Percentiles rank a stretch among this genome's conserved stretches.
phyloP scores from a whole-genome alignment of 73 alveolate species.

The Stentor roeselii region DNA sequence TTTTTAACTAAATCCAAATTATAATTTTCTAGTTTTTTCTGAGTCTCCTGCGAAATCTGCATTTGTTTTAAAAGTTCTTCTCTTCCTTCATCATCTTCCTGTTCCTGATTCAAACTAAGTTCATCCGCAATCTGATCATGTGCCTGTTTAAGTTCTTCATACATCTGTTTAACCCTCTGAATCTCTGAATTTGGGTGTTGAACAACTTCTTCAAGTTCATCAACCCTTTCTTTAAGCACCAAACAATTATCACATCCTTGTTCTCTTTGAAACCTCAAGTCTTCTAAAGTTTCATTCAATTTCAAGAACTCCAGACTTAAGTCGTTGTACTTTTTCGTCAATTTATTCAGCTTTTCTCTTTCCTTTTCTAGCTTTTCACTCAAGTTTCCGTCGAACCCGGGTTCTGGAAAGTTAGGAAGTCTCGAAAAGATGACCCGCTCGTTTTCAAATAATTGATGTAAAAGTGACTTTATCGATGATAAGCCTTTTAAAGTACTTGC shows the following conservation, averaged over 20 bases:
- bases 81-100: not conserved
- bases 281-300: not conserved
- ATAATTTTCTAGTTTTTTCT: not conserved
- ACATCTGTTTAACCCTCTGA: not conserved
- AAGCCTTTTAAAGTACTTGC: not conserved
- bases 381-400: not conserved
- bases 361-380: not conserved
- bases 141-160: not conserved
- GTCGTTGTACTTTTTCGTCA: not conserved
- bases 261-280: not conserved
- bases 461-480: not conserved
- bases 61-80: not conserved
- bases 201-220: not conserved
- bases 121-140: not conserved
- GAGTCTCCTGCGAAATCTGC: not conserved
- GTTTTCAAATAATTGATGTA: not conserved
- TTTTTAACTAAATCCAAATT: not conserved
- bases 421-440: constrained; percentile 3
- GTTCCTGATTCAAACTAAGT: not conserved
- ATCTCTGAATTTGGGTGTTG: not conserved
- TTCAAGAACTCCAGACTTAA: not conserved
- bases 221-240: not conserved
- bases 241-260: not conserved
- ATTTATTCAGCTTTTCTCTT: not conserved
- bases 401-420: not conserved